Percentiles rank a stretch among this genome's conserved stretches.
Evolutionary conservation across 2,329 filamentous ascomycete genomes (phyloP).

Genomic region (Diaporthe citriasiana): DNA sequence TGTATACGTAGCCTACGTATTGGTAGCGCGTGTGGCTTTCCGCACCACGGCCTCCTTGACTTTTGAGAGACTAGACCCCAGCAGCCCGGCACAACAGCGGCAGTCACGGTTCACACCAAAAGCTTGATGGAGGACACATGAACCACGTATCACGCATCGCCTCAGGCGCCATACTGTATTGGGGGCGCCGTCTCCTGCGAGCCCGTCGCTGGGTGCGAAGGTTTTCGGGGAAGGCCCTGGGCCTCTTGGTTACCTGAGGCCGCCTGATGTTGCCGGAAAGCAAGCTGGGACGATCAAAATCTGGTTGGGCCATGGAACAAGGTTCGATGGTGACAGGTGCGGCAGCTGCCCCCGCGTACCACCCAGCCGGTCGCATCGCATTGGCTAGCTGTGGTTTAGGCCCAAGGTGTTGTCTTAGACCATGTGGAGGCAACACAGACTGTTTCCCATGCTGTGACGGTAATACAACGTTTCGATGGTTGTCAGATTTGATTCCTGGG

Average conservation of each 20-base stretch:
- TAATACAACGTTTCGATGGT: not conserved
- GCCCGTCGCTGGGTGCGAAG: not conserved
- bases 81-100: not conserved
- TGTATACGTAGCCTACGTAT: not conserved
- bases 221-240: slow-evolving; percentile 17
- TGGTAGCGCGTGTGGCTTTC: slow-evolving; percentile 2
- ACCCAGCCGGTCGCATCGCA: not conserved
- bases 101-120: slow-evolving; percentile 18
- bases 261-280: not conserved
- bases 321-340: slow-evolving; percentile 8
- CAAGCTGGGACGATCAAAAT: not conserved
- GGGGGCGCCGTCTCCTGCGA: not conserved
- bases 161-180: slow-evolving; percentile 12
- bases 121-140: not conserved
- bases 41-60: slow-evolving; percentile 19
- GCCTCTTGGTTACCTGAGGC: not conserved
- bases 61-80: not conserved
- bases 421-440: not conserved
- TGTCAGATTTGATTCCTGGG: not conserved
- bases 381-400: not conserved
- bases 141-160: slow-evolving; percentile 14
- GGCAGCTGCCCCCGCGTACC: not conserved
- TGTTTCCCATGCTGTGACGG: not conserved
- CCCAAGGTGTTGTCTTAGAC: not conserved
- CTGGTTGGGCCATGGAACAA: slow-evolving; percentile 1